Base-by-base conservation (phyloP, 73 alveolate genomes). In the Paramecium biaurelia region DNA sequence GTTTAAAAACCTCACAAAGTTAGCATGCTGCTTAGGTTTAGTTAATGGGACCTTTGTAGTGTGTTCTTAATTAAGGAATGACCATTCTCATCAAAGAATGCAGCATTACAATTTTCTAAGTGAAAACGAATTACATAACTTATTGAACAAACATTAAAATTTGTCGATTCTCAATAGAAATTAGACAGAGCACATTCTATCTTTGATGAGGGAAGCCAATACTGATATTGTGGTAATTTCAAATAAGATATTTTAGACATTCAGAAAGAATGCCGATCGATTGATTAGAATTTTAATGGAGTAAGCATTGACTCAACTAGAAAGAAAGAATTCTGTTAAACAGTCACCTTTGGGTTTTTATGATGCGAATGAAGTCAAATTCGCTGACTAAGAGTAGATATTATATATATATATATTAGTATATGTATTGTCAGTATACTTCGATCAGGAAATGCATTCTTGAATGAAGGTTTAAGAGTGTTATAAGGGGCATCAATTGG, bases 371-470 rank as follows among this genome's bases (percentile, higher is more conserved):
- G 93, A 85, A 86, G 67, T 96, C 14, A 57, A 43, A 41, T 79
- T 90, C 74, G 18, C 89, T 9, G 93, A 92, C 7, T 93, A 93
- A 47, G 94, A 93, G 49, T 92, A 85, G 35, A 42, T 41, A 41
- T 15, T 15, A 3, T 8, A 4, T 12, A 20, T 8, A 2, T 12
- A 20, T 23, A 42, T 9, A 2, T 10, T 42, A 79, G 90, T 2
- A 26, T 41, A 9, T 87, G 94, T 35, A 95, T 95, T 35, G 95
- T 95, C 5, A 72, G 97, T 37, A 95, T 96, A 23, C 86, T 96
- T 35, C 89, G 99, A 92, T 96, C 99, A 26, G 99, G 99, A 53
- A 96, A 95, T 85, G 63, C 95, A 56, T 93, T 96, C 93, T 76
- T 94, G 26, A 47, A 76, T 23, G 93, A 84, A 68, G 95, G 92